Base-by-base conservation (phyloP, 305 asterid genomes). In the Fraxinus sp. region DNA sequence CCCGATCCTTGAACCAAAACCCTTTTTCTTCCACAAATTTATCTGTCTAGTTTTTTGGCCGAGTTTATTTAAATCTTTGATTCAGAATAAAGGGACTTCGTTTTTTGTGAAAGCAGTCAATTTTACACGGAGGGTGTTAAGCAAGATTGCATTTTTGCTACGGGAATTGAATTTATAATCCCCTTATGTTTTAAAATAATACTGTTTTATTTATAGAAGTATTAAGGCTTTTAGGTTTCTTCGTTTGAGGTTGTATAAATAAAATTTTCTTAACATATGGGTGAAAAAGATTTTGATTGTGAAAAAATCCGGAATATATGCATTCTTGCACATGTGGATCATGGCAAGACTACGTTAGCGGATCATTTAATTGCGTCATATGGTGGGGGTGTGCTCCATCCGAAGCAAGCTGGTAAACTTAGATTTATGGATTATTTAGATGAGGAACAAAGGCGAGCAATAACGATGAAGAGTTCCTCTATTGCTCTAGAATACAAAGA, bases 271-370 rank as follows among this genome's bases (percentile, higher is more conserved):
- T 68, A 11, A 26, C 43, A 32, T 5, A 71, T 71, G 76, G 43
- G 43, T 71, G 76, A 32, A 13, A 71, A 13, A 14, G 10, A 32
- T 71, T 71, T 71, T 71, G 76, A 71, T 5, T 71, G 43, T 16
- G 76, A 71, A 14, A 71, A 71, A 71, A 71, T 90, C 14, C 89
- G 99, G 64, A 96, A 96, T 78, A 94, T 96, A 77, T 96, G 99
- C 86, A 96, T 96, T 80, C 99, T 96, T 49, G 99, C 99, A 5
- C 99, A 96, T 83, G 99, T 96, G 77, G 99, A 96, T 88, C 99
- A 96, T 79, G 99, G 99, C 37, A 96, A 96, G 90, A 96, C 99
- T 0, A 96, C 99, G 32, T 87, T 96, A 80, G 99, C 99, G 0
- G 99, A 96, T 86, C 99, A 96, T 82, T 79, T 96, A 52, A 96